Percentiles rank a stretch among this genome's conserved stretches.
Conservation (phyloP, 2,329 filamentous ascomycete genomes). For the Fusarium sp. region DNA sequence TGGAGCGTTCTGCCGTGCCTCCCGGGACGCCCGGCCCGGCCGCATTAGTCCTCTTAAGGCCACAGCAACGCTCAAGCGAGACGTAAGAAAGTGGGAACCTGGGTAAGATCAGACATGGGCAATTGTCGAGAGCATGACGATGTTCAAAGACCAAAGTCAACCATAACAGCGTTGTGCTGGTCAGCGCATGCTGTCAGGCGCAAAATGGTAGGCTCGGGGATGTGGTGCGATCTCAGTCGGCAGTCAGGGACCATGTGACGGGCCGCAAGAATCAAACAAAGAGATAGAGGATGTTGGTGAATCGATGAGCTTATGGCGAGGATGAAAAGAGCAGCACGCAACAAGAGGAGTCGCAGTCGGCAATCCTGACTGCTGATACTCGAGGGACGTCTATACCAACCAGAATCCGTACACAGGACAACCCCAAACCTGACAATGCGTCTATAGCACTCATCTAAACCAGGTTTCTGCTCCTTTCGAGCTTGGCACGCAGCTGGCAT, state of each 20-base stretch:
- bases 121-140: slow-evolving; percentile 3
- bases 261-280: slow-evolving; percentile 39
- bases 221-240: slow-evolving; percentile 18
- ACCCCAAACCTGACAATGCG: neutral
- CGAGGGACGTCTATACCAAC: neutral
- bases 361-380: neutral
- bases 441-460: neutral
- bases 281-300: neutral
- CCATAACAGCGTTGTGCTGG: neutral
- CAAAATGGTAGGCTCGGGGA: neutral
- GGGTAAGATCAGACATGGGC: slow-evolving; percentile 25
- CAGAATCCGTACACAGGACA: neutral
- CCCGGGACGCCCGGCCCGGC: slow-evolving; percentile 33
- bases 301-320: neutral
- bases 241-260: neutral
- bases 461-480: neutral
- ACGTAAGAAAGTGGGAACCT: slow-evolving; percentile 37
- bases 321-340: neutral
- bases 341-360: neutral
- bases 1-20: slow-evolving; percentile 24
- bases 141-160: neutral
- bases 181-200: neutral
- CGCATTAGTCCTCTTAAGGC: slow-evolving; percentile 39
- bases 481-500: neutral
- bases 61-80: slow-evolving; percentile 37